A percentile compares a stretch with the other conserved stretches of the same genome.
Conservation (phyloP, 768 basidiomycete species). For the Trametes maxima region DNA sequence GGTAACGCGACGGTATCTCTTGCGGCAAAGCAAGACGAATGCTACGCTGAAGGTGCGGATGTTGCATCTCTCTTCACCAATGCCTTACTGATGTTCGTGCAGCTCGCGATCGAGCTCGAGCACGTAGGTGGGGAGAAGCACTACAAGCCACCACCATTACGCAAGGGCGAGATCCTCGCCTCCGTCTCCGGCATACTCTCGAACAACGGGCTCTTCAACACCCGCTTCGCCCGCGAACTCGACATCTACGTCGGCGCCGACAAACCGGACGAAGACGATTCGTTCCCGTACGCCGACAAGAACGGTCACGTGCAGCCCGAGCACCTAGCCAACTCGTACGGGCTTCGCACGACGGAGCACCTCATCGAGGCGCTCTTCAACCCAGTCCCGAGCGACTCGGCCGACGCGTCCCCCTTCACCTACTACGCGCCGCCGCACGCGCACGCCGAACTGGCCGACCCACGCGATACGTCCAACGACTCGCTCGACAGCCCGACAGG, state of each 20-base stretch:
- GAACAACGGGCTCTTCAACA: constrained; percentile 50
- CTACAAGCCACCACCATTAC: constrained; percentile 68
- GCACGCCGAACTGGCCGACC: constrained; percentile 2
- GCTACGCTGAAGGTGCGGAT: constrained; percentile 67
- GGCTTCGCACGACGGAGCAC: constrained; percentile 66
- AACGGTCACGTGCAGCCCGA: constrained; percentile 33
- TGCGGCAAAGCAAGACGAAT: constrained; percentile 77
- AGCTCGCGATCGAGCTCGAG: constrained; percentile 63
- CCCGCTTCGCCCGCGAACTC: constrained; percentile 50
- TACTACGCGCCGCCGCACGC: constrained; percentile 28
- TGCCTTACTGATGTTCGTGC: neutral
- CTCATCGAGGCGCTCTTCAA: constrained; percentile 84
- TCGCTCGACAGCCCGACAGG: constrained; percentile 7
- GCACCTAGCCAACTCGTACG: constrained; percentile 51
- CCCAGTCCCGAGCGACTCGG: constrained; percentile 45
- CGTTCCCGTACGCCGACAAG: constrained; percentile 20
- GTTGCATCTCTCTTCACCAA: too few species aligned
- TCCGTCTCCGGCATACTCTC: constrained; percentile 63
- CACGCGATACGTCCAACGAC: constrained; percentile 1
- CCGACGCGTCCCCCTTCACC: constrained; percentile 32
- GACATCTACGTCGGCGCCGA: constrained; percentile 43
- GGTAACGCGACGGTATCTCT: constrained; percentile 65
- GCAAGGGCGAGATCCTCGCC: constrained; percentile 71
- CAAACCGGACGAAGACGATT: constrained; percentile 13
- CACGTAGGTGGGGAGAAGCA: constrained; percentile 54